Evolutionary conservation across 257 asterid genomes (phyloP), one percentile per base, ranked within the genome.

Genomic region (Verbascum thapsus): DNA sequence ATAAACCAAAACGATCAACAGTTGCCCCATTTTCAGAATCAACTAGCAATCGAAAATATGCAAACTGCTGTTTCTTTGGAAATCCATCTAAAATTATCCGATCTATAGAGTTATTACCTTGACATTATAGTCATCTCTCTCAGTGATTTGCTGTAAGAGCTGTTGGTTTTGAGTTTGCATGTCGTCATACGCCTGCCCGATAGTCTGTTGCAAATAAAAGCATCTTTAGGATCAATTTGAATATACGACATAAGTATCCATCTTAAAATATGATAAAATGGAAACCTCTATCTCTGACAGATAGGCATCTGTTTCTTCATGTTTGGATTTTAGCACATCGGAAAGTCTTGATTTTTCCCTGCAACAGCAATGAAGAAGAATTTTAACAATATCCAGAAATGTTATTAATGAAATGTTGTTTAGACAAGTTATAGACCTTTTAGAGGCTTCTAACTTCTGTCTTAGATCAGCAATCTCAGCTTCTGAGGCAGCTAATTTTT

Each of bases 91-190:
- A 67, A 58, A 6, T 32, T 18, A 40, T 3, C 11, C 51, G 65
- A 44, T 13, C 10, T 20, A 11, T 9, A 13, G 44, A 62, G 63
- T 57, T 34, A 54, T 61, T 57, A 90, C 98, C 96, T 90, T 90
- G 11, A 90, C 78, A 68, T 90, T 94, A 64, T 86, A 94, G 73
- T 90, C 99, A 77, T 94, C 99, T 67, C 97, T 80, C 80, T 94
- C 99, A 1, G 96, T 81, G 66, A 94, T 79, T 80, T 94, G 96
- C 76, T 86, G 95, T 86, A 94, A 82, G 58, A 90, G 95, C 75
- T 94, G 96, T 59, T 94, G 99, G 68, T 90, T 94, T 71, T 94
- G 99, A 72, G 88, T 77, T 71, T 94, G 99, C 95, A 94, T 94
- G 70, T 94, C 99, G 74, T 85, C 99, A 52, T 94, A 94, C 53